Conservation (phyloP, 768 basidiomycete genomes). For the Hypholoma sublateritium region DNA sequence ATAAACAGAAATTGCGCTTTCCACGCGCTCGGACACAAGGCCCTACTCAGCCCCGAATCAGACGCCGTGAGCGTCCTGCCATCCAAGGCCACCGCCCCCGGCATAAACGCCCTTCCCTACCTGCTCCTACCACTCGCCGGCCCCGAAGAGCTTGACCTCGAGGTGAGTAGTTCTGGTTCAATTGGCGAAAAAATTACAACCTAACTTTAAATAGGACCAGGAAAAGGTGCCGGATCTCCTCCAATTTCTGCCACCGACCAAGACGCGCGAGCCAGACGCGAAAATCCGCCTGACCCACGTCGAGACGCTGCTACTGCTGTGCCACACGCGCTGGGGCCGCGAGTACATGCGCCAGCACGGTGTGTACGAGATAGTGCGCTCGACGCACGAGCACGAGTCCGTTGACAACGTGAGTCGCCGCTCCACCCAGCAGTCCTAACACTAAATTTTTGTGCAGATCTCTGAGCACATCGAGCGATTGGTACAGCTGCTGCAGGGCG, state of each 20-base stretch:
- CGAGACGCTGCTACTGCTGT: constrained; percentile 88
- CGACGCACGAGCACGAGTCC: constrained; percentile 73
- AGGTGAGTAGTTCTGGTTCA: constrained; percentile 44
- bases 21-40: constrained; percentile 63
- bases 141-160: constrained; percentile 92
- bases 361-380: constrained; percentile 83
- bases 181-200: background rate
- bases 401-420: constrained; percentile 64
- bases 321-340: constrained; percentile 87
- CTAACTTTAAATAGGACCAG: constrained; percentile 58
- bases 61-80: constrained; percentile 55
- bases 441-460: constrained; percentile 46
- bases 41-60: constrained; percentile 67
- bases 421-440: background rate
- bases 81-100: constrained; percentile 58
- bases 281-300: constrained; percentile 78
- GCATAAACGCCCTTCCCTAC: constrained; percentile 82
- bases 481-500: constrained; percentile 81
- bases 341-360: constrained; percentile 78
- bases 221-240: constrained; percentile 81
- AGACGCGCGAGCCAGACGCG: constrained; percentile 78
- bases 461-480: constrained; percentile 86
- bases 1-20: constrained; percentile 75
- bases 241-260: constrained; percentile 86
- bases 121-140: constrained; percentile 91